phyloP scores from a whole-genome alignment of 148 eudicot genomes.

The Dysphania ambrosioides region DNA sequence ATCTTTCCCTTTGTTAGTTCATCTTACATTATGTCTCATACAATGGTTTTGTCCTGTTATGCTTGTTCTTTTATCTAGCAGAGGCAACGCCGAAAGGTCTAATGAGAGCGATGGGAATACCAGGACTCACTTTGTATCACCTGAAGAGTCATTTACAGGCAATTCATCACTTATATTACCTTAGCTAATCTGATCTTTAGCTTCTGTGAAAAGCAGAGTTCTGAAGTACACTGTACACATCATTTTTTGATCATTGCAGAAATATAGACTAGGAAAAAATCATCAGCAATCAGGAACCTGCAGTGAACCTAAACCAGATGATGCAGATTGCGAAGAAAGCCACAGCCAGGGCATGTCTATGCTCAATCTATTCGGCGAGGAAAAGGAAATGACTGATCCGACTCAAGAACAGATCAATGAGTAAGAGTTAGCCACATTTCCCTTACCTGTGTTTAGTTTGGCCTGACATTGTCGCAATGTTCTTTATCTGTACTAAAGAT shows the following conservation, averaged over 20 bases:
- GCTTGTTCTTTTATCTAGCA: conserved; percentile 23
- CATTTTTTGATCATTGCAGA: conserved; percentile 43
- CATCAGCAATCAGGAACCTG: conserved; percentile 46
- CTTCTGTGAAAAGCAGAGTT: not conserved
- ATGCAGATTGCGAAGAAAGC: conserved; percentile 27
- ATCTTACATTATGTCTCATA: not conserved
- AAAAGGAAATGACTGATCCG: conserved; percentile 32
- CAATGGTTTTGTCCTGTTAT: conserved; percentile 12
- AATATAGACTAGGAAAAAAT: conserved; percentile 74
- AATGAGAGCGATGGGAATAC: conserved; percentile 76
- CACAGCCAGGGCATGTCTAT: conserved; percentile 23
- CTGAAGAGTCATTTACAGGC: conserved; percentile 92
- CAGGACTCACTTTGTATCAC: conserved; percentile 83
- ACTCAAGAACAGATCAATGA: conserved; percentile 52
- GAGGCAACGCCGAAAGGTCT: conserved; percentile 87
- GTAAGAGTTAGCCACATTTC: conserved; percentile 39
- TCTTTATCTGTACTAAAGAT: not conserved
- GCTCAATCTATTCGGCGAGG: conserved; percentile 32
- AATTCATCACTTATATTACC: conserved; percentile 6
- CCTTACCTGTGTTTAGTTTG: not conserved
- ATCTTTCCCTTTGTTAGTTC: not conserved
- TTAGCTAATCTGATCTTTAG: not conserved
- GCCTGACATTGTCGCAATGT: not conserved
- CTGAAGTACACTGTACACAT: not conserved
- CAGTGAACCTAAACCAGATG: conserved; percentile 45